Conservation (phyloP, 2,329 filamentous ascomycete genomes). For the Verticillium tricorpus region DNA sequence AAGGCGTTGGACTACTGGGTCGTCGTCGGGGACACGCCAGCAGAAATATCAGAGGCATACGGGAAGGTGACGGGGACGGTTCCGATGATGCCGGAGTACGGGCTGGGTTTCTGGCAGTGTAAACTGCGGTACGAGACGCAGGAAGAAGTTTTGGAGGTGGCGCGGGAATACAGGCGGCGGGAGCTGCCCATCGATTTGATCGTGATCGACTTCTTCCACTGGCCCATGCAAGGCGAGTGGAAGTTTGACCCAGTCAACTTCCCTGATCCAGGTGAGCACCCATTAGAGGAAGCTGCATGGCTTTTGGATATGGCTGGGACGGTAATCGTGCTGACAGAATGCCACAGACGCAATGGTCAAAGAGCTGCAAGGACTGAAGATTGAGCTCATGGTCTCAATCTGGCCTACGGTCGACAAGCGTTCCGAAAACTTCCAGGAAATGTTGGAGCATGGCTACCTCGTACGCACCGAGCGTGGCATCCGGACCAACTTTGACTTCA, state of each 20-base stretch:
- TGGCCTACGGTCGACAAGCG: slow-evolving; percentile 61
- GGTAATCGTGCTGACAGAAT: too few relatives aligned
- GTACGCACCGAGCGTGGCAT: slow-evolving; percentile 57
- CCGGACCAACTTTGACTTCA: slow-evolving; percentile 51
- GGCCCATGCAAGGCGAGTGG: slow-evolving; percentile 64
- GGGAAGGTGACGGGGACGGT: slow-evolving; percentile 48
- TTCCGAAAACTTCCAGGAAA: slow-evolving; percentile 57
- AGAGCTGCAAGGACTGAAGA: slow-evolving; percentile 51
- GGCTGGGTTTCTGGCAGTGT: slow-evolving; percentile 61
- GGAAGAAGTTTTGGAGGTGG: slow-evolving; percentile 52
- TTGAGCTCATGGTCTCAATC: slow-evolving; percentile 65
- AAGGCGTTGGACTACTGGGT: slow-evolving; percentile 56
- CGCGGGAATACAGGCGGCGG: slow-evolving; percentile 50
- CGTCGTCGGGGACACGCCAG: slow-evolving; percentile 47
- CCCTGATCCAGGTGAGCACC: slow-evolving; percentile 46
- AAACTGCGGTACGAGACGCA: slow-evolving; percentile 60
- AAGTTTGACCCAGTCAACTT: slow-evolving; percentile 59
- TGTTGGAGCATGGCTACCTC: slow-evolving; percentile 55
- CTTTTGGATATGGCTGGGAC: too few relatives aligned
- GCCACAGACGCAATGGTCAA: slow-evolving; percentile 51
- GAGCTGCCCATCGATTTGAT: slow-evolving; percentile 55
- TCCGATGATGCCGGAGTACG: slow-evolving; percentile 62
- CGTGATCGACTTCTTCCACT: slow-evolving; percentile 62
- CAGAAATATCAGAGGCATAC: slow-evolving; percentile 49
- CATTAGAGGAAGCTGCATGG: too few relatives aligned